Evolutionary conservation across 495 filamentous ascomycete genomes (phyloP).

Genomic region (Lophium mytilinum): DNA sequence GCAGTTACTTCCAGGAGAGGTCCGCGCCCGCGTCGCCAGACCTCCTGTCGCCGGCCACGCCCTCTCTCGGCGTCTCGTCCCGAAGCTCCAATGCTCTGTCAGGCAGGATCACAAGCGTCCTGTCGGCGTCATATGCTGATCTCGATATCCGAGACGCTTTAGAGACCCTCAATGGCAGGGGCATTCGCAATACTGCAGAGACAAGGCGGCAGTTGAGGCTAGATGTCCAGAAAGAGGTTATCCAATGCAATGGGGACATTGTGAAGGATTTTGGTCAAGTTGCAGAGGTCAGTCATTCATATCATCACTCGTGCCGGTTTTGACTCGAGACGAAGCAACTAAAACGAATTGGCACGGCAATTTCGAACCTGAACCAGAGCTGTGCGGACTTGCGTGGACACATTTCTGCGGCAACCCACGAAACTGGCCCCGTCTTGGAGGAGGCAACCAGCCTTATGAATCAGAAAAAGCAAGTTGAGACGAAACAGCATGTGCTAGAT

Average conservation of each 20-base stretch:
- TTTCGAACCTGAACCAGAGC: constrained; percentile 68
- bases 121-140: constrained; percentile 89
- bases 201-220: constrained; percentile 71
- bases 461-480: constrained; percentile 69
- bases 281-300: constrained; percentile 57
- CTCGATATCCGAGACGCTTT: constrained; percentile 85
- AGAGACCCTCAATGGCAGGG: constrained; percentile 61
- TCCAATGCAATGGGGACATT: constrained; percentile 87
- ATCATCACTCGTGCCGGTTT: background rate
- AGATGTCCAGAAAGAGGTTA: constrained; percentile 86
- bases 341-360: constrained; percentile 69
- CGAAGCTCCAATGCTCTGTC: constrained; percentile 52
- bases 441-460: constrained; percentile 68
- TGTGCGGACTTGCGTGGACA: constrained; percentile 76
- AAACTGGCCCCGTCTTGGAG: constrained; percentile 67
- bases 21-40: constrained; percentile 18
- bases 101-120: constrained; percentile 68
- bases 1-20: constrained; percentile 27
- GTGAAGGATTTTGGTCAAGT: constrained; percentile 85
- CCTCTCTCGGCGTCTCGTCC: constrained; percentile 18
- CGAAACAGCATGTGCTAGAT: constrained; percentile 75
- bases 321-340: constrained; percentile 58
- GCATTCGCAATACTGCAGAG: constrained; percentile 67
- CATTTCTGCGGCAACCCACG: constrained; percentile 62
- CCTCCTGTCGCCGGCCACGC: constrained; percentile 18